Evolutionary conservation across 1,284 basidiomycete species (phyloP).

Genomic region (Kalmanozyma brasiliensis): DNA sequence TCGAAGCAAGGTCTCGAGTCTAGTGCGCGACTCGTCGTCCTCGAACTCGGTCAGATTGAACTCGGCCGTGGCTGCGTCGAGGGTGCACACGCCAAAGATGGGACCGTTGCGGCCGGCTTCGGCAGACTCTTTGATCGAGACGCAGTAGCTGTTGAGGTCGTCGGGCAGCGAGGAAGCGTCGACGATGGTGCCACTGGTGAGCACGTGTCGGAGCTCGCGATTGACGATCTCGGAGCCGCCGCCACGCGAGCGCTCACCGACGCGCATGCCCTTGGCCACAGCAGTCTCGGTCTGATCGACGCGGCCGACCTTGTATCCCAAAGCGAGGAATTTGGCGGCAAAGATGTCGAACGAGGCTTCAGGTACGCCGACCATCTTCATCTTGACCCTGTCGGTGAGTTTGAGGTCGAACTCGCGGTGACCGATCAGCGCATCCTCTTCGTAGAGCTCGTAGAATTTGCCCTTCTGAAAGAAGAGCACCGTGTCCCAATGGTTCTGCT

Average conservation of each 20-base stretch:
- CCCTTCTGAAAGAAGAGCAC: constrained; percentile 98
- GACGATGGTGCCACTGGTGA: constrained; percentile 95
- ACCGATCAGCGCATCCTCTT: constrained; percentile 68
- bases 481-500: constrained; percentile 70
- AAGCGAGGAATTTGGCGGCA: constrained; percentile 70
- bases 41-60: constrained; percentile 90
- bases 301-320: constrained; percentile 91
- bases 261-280: constrained; percentile 73
- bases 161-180: constrained; percentile 88
- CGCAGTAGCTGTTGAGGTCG: constrained; percentile 94
- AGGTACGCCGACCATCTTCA: constrained; percentile 95
- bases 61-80: constrained; percentile 95
- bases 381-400: constrained; percentile 89
- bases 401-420: constrained; percentile 69
- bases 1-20: constrained; percentile 90
- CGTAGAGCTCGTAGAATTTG: constrained; percentile 69
- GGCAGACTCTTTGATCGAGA: constrained; percentile 79
- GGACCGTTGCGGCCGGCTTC: constrained; percentile 39
- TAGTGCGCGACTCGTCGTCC: constrained; percentile 91
- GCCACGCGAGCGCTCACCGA: constrained; percentile 70
- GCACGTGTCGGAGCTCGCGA: constrained; percentile 90
- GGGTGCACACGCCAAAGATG: constrained; percentile 87
- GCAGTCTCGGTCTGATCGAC: constrained; percentile 98
- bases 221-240: constrained; percentile 69
- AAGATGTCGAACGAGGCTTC: constrained; percentile 84